These are phyloP conservation scores for Breynia disticha DNA, from an alignment of 441 rosid genomes.

Conservation along the genomic window DNA sequence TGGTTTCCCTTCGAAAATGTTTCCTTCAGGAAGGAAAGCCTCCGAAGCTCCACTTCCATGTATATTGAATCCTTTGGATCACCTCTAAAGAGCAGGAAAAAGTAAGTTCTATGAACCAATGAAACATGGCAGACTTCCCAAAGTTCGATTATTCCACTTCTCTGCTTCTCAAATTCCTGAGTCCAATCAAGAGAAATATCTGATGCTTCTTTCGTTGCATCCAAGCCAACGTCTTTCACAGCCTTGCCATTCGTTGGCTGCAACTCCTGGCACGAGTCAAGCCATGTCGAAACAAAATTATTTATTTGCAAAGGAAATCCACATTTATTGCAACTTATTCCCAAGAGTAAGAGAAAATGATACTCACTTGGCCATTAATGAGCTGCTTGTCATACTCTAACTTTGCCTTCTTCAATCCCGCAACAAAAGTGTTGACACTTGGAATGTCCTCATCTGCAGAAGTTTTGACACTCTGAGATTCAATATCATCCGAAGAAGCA, in stretches of 20 bases:
- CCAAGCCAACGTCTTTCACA: constrained; percentile 54
- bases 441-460: constrained; percentile 62
- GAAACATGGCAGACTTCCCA: constrained; percentile 82
- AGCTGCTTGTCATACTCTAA: constrained; percentile 35
- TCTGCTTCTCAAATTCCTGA: constrained; percentile 46
- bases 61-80: constrained; percentile 72
- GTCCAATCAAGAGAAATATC: constrained; percentile 41
- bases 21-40: constrained; percentile 75
- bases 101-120: constrained; percentile 85
- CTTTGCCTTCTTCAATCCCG: constrained; percentile 70
- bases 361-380: constrained; percentile 34
- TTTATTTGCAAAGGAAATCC: background rate
- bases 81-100: constrained; percentile 79
- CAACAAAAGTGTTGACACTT: constrained; percentile 61
- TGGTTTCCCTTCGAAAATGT: constrained; percentile 47
- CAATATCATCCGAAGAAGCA: constrained; percentile 35
- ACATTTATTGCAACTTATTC: background rate
- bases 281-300: constrained; percentile 13
- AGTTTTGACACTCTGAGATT: constrained; percentile 36
- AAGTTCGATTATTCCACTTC: constrained; percentile 48
- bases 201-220: constrained; percentile 39
- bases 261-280: constrained; percentile 20
- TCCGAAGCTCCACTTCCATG: constrained; percentile 78
- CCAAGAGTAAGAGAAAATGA: background rate
- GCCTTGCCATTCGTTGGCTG: constrained; percentile 27